Base-by-base conservation (phyloP, 2,329 filamentous ascomycete genomes). In the Alternaria sp. region DNA sequence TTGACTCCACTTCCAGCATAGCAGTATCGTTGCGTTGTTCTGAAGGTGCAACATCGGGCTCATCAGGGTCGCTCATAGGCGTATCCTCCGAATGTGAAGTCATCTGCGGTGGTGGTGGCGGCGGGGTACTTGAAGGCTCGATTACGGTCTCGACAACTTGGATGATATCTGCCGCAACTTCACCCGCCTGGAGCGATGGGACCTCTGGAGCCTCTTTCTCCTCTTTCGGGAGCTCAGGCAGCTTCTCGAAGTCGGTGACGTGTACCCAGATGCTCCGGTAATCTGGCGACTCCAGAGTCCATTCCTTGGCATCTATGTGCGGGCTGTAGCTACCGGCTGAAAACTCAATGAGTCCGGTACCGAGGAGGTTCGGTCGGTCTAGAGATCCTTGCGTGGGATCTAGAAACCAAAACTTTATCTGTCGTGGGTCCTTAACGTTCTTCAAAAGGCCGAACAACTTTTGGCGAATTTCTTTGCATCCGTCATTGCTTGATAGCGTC, bases 371-470 rank as follows among this genome's bases (percentile, higher is more conserved):
- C 9, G 78, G 78, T 13, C 76, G 70, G 12, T 66, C 69, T 3
- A 68, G 67, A 2, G 74, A 74, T 21, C 78, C 79, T 49, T 71
- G 61, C 19, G 68, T 60, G 6, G 77, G 62, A 47, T 80, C 75
- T 23, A 81, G 21, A 49, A 80, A 77, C 80, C 80, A 82, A 45
- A 81, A 79, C 43, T 78, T 80, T 55, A 80, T 69, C 57, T 81
- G 81, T 25, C 79, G 75, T 17, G 73, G 70, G 52, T 81, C 79
- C 65, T 79, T 61, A 44, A 81, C 65, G 26, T 72, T 70, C 7
- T 68, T 55, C 12, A 80, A 56, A 7, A 73, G 61, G 4, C 66
- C 32, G 11, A 69, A 71, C 47, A 81, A 61, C 45, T 77, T 77
- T 5, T 71, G 68, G 25, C 72, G 74, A 52, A 81, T 73, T 7